phyloP scores from a whole-genome alignment of 805 yeast genomes.

The Yarrowia osloensis region DNA sequence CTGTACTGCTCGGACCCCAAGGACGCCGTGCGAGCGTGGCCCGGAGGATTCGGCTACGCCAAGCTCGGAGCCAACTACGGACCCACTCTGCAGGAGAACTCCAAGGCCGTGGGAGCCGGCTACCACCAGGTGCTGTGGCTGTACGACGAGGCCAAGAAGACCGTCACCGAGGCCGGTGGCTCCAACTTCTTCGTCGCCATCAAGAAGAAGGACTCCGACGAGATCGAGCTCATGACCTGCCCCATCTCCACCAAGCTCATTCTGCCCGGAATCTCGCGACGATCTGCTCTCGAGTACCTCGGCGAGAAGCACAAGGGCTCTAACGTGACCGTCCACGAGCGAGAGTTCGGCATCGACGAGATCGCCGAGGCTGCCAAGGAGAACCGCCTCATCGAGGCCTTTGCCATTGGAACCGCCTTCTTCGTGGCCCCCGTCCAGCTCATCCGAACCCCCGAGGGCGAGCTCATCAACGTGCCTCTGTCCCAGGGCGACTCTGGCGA shows the following conservation, averaged over 20 bases:
- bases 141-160: constrained; percentile 80
- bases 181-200: constrained; percentile 93
- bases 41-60: constrained; percentile 96
- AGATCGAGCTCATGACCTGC: constrained; percentile 89
- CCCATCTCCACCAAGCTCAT: constrained; percentile 92
- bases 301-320: constrained; percentile 70
- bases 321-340: constrained; percentile 83
- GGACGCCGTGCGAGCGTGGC: constrained; percentile 99
- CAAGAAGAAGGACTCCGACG: constrained; percentile 62
- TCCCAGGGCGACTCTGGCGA: constrained; percentile 15
- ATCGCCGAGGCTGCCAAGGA: constrained; percentile 72
- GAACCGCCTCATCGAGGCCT: constrained; percentile 89
- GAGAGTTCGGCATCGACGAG: constrained; percentile 79
- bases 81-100: constrained; percentile 89
- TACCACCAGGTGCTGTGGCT: constrained; percentile 96
- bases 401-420: constrained; percentile 98
- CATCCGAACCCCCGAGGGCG: constrained; percentile 45
- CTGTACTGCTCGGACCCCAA: constrained; percentile 96
- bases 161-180: constrained; percentile 91
- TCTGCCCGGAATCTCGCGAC: constrained; percentile 95
- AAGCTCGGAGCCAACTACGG: constrained; percentile 98
- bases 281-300: constrained; percentile 75
- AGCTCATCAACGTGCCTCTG: constrained; percentile 25
- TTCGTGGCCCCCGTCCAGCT: constrained; percentile 90
- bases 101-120: constrained; percentile 86